Evolutionary conservation across 2,329 filamentous ascomycete species (phyloP).

Genomic region (Penicillium sp.): DNA sequence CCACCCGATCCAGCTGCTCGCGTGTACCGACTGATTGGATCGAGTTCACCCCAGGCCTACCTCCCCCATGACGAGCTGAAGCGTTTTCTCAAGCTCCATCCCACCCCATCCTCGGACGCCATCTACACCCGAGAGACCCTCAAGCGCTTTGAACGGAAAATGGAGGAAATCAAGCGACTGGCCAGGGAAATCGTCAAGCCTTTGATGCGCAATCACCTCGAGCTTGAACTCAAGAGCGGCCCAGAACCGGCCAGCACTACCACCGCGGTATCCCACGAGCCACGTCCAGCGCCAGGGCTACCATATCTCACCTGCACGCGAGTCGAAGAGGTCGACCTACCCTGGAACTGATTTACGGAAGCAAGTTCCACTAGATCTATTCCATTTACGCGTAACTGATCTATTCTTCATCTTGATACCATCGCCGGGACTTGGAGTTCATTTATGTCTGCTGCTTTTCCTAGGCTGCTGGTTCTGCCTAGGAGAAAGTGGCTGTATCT

Average conservation of each 20-base stretch:
- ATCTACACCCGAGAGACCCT: constrained; percentile 83
- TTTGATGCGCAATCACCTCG: constrained; percentile 76
- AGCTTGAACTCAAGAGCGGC: constrained; percentile 60
- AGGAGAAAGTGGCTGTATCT: constrained; percentile 3
- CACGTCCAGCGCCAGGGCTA: constrained; percentile 44
- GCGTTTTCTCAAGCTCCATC: constrained; percentile 75
- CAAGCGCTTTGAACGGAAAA: constrained; percentile 72
- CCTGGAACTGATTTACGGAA: constrained; percentile 49
- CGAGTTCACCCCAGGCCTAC: constrained; percentile 56
- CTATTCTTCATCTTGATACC: too few species aligned
- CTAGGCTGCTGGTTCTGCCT: constrained; percentile 14
- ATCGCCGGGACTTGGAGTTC: too few species aligned
- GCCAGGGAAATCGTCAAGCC: constrained; percentile 78
- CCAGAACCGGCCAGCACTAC: constrained; percentile 15
- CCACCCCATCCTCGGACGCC: constrained; percentile 49
- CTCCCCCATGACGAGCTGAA: constrained; percentile 84
- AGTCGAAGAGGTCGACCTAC: constrained; percentile 57
- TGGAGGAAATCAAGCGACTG: constrained; percentile 82
- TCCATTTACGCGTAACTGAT: too few species aligned
- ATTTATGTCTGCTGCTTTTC: background rate
- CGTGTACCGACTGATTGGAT: constrained; percentile 71
- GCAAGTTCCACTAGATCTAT: too few species aligned
- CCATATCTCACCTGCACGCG: constrained; percentile 61
- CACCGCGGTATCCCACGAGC: constrained; percentile 26
- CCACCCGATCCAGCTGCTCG: constrained; percentile 50